Base-by-base conservation (phyloP, 2,329 filamentous ascomycete genomes). In the Canariomyces notabilis region DNA sequence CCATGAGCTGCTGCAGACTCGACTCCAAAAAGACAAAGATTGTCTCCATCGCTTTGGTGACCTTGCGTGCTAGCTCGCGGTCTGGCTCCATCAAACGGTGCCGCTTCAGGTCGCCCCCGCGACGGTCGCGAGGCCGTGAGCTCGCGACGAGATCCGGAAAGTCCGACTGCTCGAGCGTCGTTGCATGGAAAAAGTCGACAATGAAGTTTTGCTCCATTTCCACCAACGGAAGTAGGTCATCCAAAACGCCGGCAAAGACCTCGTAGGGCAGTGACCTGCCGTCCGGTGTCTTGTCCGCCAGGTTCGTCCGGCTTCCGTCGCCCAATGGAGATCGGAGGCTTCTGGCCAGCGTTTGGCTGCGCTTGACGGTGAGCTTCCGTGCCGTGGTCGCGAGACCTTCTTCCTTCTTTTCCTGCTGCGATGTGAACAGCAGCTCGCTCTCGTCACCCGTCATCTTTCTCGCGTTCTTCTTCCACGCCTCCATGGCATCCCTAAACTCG, bases 171-270 rank as follows among this genome's bases (percentile, higher is more conserved):
- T 89, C 84, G 21, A 91, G 74, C 2, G 89, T 94, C n/a, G 85
- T 87, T 20, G 93, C 81, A 58, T 97, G 91, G 76, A 97, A 97
- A 65, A 96, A 93, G 57, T 95, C 89, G n/a, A 95, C 83, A 39
- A 96, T 75, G 62, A 97, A 98, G 62, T 96, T 97, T 64, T 98
- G 91, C 67, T 98, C 93, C 64, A 91, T 90, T 57, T 89, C 83
- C 48, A 96, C 82, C 46, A 95, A 75, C 5, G 85, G 87, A 36
- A 90, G 70, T 53, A 93, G 79, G 59, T 96, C 89, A 47, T 93
- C 85, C 51, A 96, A 69, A 11, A 88, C 81, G 31, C 82, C 83
- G 0, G 80, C 75, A 65, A 97, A 95, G 2, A 88, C 81, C 65
- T 95, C 89, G 57, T 83, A 91, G 0, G 87, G 81, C 55, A 86